phyloP scores from a whole-genome alignment of 164 flowering plant species.

The Kalanchoe fedtschenkoi region DNA sequence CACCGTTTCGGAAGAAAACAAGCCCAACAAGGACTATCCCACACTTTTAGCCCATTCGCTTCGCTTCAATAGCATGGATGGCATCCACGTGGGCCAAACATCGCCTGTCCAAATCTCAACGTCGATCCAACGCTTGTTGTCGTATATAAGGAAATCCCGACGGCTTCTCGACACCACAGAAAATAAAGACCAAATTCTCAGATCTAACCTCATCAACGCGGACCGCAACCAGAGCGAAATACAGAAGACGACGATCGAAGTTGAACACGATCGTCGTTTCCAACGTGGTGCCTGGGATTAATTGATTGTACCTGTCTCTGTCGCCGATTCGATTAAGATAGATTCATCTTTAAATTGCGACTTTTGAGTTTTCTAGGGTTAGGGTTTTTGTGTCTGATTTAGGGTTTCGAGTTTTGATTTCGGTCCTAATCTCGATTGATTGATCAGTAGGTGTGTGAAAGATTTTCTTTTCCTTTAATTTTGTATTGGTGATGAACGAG shows the following conservation, averaged over 20 bases:
- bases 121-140: neutral
- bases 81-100: neutral
- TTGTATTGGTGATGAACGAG: neutral
- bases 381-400: neutral
- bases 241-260: neutral
- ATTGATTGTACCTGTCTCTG: neutral
- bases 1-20: neutral
- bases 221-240: neutral
- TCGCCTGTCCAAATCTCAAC: neutral
- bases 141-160: neutral
- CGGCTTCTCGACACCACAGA: neutral
- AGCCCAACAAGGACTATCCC: neutral
- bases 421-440: neutral
- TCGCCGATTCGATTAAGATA: neutral
- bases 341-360: neutral
- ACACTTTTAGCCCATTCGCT: neutral
- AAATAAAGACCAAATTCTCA: neutral
- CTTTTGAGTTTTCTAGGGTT: neutral
- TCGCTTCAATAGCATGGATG: neutral
- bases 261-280: neutral
- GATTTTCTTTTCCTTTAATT: neutral
- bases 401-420: neutral
- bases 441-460: too few relatives aligned
- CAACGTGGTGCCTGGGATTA: neutral
- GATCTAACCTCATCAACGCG: slow-evolving; percentile 4